Conservation (phyloP, 306 rosid genomes). For the Oxytropis ochrocephala region DNA sequence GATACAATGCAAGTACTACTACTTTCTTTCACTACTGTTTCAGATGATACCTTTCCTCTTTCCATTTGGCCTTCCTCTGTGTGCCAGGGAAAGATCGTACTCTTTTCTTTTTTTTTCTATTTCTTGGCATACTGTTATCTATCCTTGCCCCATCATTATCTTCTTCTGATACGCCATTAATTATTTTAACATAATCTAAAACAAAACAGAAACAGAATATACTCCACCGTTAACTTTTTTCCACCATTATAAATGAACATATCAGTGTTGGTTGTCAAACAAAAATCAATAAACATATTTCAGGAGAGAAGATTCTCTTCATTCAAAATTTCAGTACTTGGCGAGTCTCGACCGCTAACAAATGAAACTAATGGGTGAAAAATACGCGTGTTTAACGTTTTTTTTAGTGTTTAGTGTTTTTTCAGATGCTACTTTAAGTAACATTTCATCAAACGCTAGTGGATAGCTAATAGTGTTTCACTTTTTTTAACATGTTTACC, state of each 20-base stretch:
- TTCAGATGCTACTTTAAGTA: no score
- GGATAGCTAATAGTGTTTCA: no score
- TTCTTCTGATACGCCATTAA: not conserved
- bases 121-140: constrained; percentile 13
- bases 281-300: no score
- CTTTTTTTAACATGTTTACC: no score
- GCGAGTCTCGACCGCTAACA: no score
- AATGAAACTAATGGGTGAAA: no score
- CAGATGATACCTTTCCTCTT: not conserved
- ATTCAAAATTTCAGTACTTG: no score
- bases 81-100: constrained; percentile 21
- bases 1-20: not conserved
- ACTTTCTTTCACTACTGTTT: not conserved
- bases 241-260: not conserved
- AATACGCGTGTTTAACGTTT: no score
- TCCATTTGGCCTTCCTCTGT: not conserved
- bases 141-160: not conserved
- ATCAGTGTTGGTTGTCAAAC: not conserved
- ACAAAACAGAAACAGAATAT: not conserved
- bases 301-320: no score
- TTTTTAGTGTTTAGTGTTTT: no score
- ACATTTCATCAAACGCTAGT: no score
- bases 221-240: not conserved
- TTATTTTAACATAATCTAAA: not conserved
- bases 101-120: constrained; percentile 8